Conservation (phyloP, 2,329 filamentous ascomycete genomes). For the Blastomyces gilchristii region DNA sequence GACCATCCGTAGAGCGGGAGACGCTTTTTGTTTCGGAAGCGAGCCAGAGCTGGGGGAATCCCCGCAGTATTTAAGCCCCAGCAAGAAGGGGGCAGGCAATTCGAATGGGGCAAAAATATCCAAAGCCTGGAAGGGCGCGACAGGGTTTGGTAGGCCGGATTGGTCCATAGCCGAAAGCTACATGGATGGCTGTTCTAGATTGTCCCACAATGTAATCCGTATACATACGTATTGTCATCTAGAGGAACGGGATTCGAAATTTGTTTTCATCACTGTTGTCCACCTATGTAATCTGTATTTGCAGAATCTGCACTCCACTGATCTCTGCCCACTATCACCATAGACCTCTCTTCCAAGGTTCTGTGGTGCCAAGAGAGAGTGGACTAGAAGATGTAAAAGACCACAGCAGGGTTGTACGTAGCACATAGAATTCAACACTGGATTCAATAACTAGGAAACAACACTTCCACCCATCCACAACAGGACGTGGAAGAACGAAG, state of each 20-base stretch:
- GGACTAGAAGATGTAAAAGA: neutral
- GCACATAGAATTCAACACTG: neutral
- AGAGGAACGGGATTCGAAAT: neutral
- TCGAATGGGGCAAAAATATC: conserved; percentile 4
- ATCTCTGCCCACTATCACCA: neutral
- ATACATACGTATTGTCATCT: neutral
- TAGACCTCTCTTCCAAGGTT: neutral
- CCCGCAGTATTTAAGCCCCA: conserved; percentile 1
- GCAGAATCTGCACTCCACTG: neutral
- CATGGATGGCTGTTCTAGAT: neutral
- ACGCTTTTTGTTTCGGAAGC: neutral
- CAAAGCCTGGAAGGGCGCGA: neutral
- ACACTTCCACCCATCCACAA: no score
- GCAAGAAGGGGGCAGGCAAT: neutral
- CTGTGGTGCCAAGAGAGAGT: neutral
- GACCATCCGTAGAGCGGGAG: neutral
- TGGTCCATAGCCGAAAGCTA: neutral
- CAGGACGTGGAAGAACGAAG: neutral
- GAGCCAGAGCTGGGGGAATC: neutral
- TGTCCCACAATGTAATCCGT: neutral
- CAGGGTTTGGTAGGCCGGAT: neutral
- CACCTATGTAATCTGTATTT: no score
- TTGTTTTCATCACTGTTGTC: no score
- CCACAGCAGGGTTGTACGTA: neutral
- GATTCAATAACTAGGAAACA: neutral